phyloP scores from a whole-genome alignment of 495 filamentous ascomycete species.

The Tuber indicum region DNA sequence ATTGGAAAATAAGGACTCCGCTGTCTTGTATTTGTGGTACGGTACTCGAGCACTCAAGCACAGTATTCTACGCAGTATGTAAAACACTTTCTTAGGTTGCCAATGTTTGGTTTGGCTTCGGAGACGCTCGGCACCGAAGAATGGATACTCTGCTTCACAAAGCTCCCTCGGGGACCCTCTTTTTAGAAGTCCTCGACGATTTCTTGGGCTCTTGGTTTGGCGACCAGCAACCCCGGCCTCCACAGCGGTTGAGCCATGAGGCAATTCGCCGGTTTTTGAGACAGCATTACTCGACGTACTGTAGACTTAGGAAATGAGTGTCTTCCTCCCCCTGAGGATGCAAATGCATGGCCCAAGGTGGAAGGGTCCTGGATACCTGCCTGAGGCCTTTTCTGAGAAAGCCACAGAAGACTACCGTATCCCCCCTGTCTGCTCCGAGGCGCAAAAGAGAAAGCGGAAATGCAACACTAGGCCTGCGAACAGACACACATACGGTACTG shows the following conservation, averaged over 20 bases:
- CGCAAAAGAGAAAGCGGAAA: not conserved
- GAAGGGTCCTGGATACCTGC: not conserved
- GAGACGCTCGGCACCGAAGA: not conserved
- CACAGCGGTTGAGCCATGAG: not conserved
- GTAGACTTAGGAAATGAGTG: not conserved
- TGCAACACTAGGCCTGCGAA: not conserved
- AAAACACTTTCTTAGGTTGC: not conserved
- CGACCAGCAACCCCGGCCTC: not conserved
- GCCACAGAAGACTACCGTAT: not conserved
- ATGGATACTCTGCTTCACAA: not conserved
- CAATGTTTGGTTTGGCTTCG: not conserved
- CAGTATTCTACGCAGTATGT: not conserved
- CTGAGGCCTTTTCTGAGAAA: constrained; percentile 2
- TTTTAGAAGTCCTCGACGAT: not conserved
- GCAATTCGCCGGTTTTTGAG: not conserved
- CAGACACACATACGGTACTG: not conserved
- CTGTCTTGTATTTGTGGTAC: not conserved
- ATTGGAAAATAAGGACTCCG: not conserved
- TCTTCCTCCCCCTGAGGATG: not conserved
- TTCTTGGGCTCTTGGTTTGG: not conserved
- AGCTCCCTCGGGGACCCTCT: not conserved
- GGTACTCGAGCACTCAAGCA: not conserved
- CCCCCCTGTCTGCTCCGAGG: not conserved
- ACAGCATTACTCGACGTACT: not conserved
- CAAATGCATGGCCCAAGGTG: not conserved